Evolutionary conservation across 371 early-diverging fungal species (phyloP).

Genomic region (Mucor racemosus): DNA sequence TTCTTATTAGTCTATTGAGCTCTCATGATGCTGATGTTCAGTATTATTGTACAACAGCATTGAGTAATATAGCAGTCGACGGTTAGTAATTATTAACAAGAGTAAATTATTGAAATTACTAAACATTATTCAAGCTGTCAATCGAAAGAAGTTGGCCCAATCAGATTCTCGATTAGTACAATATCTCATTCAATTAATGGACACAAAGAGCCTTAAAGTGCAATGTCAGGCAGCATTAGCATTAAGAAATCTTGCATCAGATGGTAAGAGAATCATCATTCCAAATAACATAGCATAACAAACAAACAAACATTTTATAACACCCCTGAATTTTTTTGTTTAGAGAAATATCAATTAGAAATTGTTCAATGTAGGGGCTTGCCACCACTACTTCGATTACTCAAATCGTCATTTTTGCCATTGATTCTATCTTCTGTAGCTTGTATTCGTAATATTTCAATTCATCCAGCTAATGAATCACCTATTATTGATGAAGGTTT

Average conservation of each 20-base stretch:
- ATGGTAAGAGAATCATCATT: slow-evolving; percentile 31
- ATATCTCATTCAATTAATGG: slow-evolving; percentile 79
- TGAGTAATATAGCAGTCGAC: slow-evolving; percentile 94
- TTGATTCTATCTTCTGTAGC: slow-evolving; percentile 90
- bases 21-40: slow-evolving; percentile 87
- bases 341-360: slow-evolving; percentile 85
- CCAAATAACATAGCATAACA: background rate
- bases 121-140: slow-evolving; percentile 40
- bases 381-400: slow-evolving; percentile 71
- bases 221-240: slow-evolving; percentile 57
- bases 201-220: slow-evolving; percentile 80
- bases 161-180: slow-evolving; percentile 80
- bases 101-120: background rate
- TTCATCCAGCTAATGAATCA: slow-evolving; percentile 85
- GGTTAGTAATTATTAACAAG: slow-evolving; percentile 30
- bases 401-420: slow-evolving; percentile 79
- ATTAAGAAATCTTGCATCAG: slow-evolving; percentile 89
- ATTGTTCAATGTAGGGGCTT: slow-evolving; percentile 85
- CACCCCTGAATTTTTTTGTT: slow-evolving; percentile 64
- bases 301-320: background rate
- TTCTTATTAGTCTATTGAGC: slow-evolving; percentile 78
- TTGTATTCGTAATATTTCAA: slow-evolving; percentile 92
- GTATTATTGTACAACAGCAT: slow-evolving; percentile 90
- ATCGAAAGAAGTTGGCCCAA: slow-evolving; percentile 76
- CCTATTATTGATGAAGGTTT: slow-evolving; percentile 86